A percentile compares a stretch with the other conserved stretches of the same genome.
These are phyloP conservation scores for Marchantia paleacea DNA, from an alignment of 225 moss, liverwort and hornwort genomes.

Conservation along the genomic window DNA sequence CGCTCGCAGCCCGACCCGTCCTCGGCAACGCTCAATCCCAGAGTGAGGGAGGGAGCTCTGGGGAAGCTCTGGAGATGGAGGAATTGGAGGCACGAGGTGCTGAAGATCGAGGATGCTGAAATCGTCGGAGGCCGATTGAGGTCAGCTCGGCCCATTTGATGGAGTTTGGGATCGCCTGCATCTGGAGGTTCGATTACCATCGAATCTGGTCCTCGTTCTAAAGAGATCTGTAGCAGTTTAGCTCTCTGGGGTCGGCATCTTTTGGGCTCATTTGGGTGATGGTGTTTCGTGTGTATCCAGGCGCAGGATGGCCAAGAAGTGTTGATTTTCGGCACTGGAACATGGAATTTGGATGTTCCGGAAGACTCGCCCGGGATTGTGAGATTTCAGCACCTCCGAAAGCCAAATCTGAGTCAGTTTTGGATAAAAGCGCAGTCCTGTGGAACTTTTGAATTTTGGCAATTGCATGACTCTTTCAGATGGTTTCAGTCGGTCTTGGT, in stretches of 20 bases:
- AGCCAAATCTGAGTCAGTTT: not conserved
- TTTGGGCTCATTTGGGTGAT: not conserved
- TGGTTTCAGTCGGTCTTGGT: not conserved
- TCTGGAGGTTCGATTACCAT: not conserved
- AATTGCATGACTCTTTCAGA: not conserved
- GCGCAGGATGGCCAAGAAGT: not conserved
- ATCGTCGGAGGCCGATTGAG: not conserved
- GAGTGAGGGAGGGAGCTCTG: not conserved
- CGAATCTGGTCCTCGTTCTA: no score
- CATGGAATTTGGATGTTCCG: not conserved
- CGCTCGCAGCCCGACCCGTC: conserved; percentile 1
- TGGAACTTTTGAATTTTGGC: not conserved
- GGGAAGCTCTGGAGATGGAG: conserved; percentile 6
- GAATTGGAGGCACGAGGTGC: not conserved
- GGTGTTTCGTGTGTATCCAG: not conserved
- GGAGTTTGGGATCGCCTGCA: not conserved
- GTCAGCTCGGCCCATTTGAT: not conserved
- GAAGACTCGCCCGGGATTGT: not conserved
- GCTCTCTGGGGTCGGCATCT: not conserved
- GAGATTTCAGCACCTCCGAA: not conserved
- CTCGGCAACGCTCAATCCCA: not conserved
- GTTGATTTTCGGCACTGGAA: not conserved
- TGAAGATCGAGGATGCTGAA: not conserved
- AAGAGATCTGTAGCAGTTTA: not conserved
- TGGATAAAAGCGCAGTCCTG: not conserved